Evolutionary conservation across 1,284 basidiomycete genomes (phyloP), one percentile per base, ranked within the genome.

Genomic region (Papiliotrema nemorosa): DNA sequence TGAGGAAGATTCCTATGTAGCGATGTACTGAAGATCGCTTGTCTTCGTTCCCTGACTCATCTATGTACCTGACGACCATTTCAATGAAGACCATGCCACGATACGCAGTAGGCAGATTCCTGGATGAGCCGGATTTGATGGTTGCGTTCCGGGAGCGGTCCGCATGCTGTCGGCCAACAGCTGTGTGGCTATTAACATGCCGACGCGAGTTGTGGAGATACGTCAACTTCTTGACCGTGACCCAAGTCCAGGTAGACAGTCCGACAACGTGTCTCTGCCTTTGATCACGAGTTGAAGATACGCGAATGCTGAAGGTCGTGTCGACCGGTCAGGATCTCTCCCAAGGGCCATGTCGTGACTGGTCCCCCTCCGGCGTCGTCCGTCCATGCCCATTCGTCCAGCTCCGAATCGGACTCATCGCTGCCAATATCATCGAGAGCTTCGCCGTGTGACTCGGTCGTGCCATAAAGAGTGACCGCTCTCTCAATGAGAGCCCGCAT

Each of bases 281-380:
- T 10, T 33, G 27, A 39, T 49, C 62, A 76, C 41, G 73, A 72
- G 74, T 98, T 98, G 80, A 98, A 98, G 59, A 98, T 88, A 45
- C 93, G 80, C 33, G 91, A 93, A 76, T 97, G 94, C 70, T 96
- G 87, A 63, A 92, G 77, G 76, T 97, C 94, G 73, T 98, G 94
- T 55, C 94, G 78, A 26, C 84, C 82, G 37, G 87, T 84, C 18
- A 97, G 77, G 38, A 97, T 87, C 74, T 98, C 94, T n/a, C 92
- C 93, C 14, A 98, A 72, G 0, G 94, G 94, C 90, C 93, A 98
- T 4, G 88, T 96, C 58, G 85, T 91, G 22, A 87, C 86, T 4
- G 91, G 91, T 1, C 74, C 77, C n/a, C n/a, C n/a, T n/a, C n/a
- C n/a, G n/a, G n/a, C n/a, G 35, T 72, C 64, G 3, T 65, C 59